Conservation (phyloP, 2,329 filamentous ascomycete genomes). For the Cladophialophora psammophila region DNA sequence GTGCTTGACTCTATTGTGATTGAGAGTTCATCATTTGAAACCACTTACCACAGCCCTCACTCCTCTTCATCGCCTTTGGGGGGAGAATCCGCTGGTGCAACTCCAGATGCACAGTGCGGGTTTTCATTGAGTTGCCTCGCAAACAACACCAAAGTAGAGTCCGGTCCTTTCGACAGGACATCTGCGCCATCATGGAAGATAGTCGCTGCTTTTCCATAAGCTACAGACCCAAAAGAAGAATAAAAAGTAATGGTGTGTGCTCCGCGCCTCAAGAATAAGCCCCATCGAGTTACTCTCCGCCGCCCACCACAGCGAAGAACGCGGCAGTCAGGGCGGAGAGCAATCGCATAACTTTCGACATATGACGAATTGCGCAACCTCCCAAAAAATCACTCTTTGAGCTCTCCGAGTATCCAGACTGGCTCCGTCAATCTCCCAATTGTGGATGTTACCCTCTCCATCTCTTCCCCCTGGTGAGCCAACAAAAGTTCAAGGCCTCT, state of each 20-base stretch:
- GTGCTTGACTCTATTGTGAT: constrained; percentile 97
- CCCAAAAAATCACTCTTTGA: constrained; percentile 32
- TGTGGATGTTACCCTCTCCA: constrained; percentile 44
- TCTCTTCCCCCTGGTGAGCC: constrained; percentile 52
- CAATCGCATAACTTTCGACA: constrained; percentile 99
- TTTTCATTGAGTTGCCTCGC: background rate
- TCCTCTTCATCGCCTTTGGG: constrained; percentile 19
- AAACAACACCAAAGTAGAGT: constrained; percentile 49
- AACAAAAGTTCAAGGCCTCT: constrained; percentile 45
- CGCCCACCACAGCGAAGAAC: constrained; percentile 41
- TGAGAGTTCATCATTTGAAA: constrained; percentile 89
- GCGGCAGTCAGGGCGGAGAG: constrained; percentile 51
- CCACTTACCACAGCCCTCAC: constrained; percentile 37
- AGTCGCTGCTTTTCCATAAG: constrained; percentile 62
- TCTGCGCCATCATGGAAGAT: constrained; percentile 50
- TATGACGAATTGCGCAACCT: constrained; percentile 79
- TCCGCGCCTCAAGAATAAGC: constrained; percentile 99
- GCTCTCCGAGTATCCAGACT: constrained; percentile 20
- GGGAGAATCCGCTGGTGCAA: background rate
- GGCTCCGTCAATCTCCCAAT: constrained; percentile 27
- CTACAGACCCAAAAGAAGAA: constrained; percentile 56
- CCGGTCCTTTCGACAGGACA: constrained; percentile 75
- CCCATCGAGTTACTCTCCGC: constrained; percentile 94
- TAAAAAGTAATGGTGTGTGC: constrained; percentile 53
- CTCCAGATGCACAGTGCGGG: background rate